These are phyloP conservation scores for Kluyveromyces nonfermentans DNA, from an alignment of 805 yeast species.

Conservation along the genomic window DNA sequence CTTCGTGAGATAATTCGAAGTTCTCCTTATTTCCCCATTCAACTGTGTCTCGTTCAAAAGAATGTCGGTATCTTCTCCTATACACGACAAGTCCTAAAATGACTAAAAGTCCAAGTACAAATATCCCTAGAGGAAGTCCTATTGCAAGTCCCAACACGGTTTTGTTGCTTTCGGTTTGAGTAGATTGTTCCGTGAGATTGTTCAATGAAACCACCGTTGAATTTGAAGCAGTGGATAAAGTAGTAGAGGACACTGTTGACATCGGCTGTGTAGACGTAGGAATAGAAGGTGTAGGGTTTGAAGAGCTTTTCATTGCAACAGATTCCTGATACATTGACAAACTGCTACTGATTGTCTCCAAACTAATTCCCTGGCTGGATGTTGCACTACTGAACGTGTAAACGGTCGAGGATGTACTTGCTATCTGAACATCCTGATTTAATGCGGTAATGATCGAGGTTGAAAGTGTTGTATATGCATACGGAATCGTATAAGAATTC, in stretches of 20 bases:
- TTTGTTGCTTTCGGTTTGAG: constrained; percentile 1
- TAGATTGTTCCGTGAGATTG: neutral
- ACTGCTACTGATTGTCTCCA: neutral
- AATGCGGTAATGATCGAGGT: constrained; percentile 1
- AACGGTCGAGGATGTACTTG: neutral
- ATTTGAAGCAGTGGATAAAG: neutral
- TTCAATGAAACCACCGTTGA: neutral
- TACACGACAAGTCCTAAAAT: constrained; percentile 14
- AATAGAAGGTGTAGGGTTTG: neutral
- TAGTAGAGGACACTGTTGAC: neutral
- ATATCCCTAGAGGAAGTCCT: constrained; percentile 26
- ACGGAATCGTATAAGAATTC: constrained; percentile 4
- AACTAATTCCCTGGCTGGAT: neutral
- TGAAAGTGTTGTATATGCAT: constrained; percentile 5
- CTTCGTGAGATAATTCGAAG: neutral
- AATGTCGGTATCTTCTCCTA: constrained; percentile 4
- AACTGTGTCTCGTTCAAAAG: neutral
- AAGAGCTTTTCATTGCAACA: neutral
- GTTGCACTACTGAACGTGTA: neutral
- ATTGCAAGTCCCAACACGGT: constrained; percentile 20
- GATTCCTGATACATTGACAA: neutral
- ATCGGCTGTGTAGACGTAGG: neutral
- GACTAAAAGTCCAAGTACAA: constrained; percentile 15
- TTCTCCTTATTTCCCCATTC: neutral
- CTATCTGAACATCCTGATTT: neutral